Base-by-base conservation (phyloP, 164 flowering plant species). In the Magnolia sinica region DNA sequence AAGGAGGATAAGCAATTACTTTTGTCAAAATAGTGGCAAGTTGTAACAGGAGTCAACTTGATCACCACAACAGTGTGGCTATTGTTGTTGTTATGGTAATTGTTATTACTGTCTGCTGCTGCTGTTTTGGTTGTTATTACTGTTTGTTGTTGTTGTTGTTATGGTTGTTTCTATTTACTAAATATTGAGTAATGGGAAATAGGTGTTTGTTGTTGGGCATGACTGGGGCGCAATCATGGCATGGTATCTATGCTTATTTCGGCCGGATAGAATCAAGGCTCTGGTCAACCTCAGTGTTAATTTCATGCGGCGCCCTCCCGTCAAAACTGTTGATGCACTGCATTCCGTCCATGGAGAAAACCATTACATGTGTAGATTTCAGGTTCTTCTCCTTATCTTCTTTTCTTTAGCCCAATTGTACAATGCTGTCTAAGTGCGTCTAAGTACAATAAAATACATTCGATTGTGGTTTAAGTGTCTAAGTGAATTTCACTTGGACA, bases 261-360 rank as follows among this genome's bases (percentile, higher is more conserved):
- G 98, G 18, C 96, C 98, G 1, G 98, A 93, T 72, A 80, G 82
- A 23, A 91, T 92, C 14, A 89, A 83, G 83, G 98, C 95, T n/a
- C 72, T 93, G 84, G 88, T 93, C 45, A 88, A 80, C 50, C 10
- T 88, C 78, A 89, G 93, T 77, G 91, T 91, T 11, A 68, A 50
- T 3, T 92, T 85, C 70, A 19, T 4, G 52, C 91, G 87, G 0
- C 76, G 94, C 4, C 91, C 95, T 1, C 50, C 64, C 2, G 51
- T 68, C 61, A 88, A 81, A 78, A 88, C 88, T 1, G 6, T 84
- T 7, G 82, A 79, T 8, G 50, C 69, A 1, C 7, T 90, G 78
- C 79, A 77, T 22, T 85, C 85, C 18, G 50, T 75, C 55, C 89
- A 80, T 74, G 98, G 98, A 1, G 90, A 91, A 18, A 88, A 90